phyloP scores from a whole-genome alignment of 1,284 basidiomycete species.

The Ganoderma resinaceum region DNA sequence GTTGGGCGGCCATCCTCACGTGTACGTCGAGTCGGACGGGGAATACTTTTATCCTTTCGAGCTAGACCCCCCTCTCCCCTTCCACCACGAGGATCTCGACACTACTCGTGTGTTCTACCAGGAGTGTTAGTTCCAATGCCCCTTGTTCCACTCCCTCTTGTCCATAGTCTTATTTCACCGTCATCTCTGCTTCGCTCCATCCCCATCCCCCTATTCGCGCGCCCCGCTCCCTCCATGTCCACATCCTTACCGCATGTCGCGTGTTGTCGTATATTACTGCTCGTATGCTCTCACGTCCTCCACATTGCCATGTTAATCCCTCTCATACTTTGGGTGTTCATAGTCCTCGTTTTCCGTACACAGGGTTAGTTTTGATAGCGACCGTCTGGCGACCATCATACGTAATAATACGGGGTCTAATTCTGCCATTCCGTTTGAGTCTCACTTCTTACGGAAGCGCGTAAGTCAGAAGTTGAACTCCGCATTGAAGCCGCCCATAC shows the following conservation, averaged over 20 bases:
- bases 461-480: not conserved
- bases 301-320: constrained; percentile 29
- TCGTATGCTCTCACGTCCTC: constrained; percentile 29
- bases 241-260: constrained; percentile 11
- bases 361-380: constrained; percentile 33
- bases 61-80: constrained; percentile 68
- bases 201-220: constrained; percentile 7
- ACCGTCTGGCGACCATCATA: constrained; percentile 28
- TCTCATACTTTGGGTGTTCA: constrained; percentile 19
- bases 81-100: constrained; percentile 58
- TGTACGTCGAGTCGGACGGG: constrained; percentile 67
- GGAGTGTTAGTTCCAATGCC: constrained; percentile 61
- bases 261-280: constrained; percentile 31
- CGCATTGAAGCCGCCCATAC: constrained; percentile 9
- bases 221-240: not conserved
- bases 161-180: constrained; percentile 6
- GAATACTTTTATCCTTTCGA: constrained; percentile 68
- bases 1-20: constrained; percentile 55
- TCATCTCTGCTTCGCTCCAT: constrained; percentile 7
- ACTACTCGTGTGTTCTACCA: constrained; percentile 53
- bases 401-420: constrained; percentile 25
- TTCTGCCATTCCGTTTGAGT: constrained; percentile 1
- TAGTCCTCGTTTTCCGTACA: constrained; percentile 28
- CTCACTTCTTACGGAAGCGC: constrained; percentile 13
- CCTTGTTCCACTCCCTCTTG: constrained; percentile 16